Percentiles rank a stretch among this genome's conserved stretches.
Conservation (phyloP, 192 early-diverging fungal genomes). For the Rhizoclosmatium sp. region DNA sequence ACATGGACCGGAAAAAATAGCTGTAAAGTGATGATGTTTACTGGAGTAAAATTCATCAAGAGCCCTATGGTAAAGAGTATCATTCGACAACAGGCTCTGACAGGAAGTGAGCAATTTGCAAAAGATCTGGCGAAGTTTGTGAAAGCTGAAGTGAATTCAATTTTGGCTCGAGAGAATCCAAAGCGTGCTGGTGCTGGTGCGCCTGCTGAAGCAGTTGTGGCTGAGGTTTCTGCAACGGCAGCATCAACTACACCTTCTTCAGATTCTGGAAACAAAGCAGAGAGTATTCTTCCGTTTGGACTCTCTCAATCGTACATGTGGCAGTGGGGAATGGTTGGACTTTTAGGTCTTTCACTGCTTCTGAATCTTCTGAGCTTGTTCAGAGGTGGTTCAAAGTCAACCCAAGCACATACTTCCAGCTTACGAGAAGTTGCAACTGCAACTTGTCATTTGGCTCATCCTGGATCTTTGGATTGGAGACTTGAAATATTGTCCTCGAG, state of each 20-base stretch:
- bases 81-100: constrained; percentile 63
- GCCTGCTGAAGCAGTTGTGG: neutral
- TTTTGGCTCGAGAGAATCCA: constrained; percentile 17
- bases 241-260: neutral
- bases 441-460: neutral
- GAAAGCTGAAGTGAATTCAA: constrained; percentile 46
- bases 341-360: constrained; percentile 25
- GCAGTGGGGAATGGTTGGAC: constrained; percentile 31
- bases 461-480: constrained; percentile 28
- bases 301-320: constrained; percentile 29
- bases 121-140: constrained; percentile 55
- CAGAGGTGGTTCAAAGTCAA: neutral
- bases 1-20: constrained; percentile 59
- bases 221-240: constrained; percentile 1
- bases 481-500: constrained; percentile 2
- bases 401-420: neutral
- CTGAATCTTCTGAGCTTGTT: constrained; percentile 12
- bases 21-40: constrained; percentile 62
- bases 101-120: constrained; percentile 64
- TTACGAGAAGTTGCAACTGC: neutral
- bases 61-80: constrained; percentile 74
- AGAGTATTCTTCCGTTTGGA: constrained; percentile 32
- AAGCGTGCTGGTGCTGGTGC: constrained; percentile 12
- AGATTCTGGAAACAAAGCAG: neutral
- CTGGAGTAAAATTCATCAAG: constrained; percentile 74